Conservation (phyloP, 129 eudicot species). For the Artemisia tridentata region DNA sequence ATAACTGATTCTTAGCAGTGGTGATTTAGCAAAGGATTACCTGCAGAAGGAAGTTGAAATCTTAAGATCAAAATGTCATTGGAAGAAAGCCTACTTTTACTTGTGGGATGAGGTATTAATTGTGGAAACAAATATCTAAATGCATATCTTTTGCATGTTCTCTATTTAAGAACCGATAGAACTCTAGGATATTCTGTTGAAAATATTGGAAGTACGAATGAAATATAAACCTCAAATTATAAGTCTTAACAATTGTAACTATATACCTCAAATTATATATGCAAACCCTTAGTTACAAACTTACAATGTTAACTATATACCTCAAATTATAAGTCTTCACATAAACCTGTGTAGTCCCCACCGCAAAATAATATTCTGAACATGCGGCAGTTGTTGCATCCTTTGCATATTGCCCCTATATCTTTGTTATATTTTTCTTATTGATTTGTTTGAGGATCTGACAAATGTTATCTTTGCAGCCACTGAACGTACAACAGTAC, state of each 20-base stretch:
- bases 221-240: too few species aligned
- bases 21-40: conserved; percentile 66
- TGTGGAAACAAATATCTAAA: conserved; percentile 7
- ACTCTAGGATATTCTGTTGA: too few species aligned
- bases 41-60: conserved; percentile 86
- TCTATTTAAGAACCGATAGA: neutral
- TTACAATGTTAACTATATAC: too few species aligned
- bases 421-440: neutral
- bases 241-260: too few species aligned
- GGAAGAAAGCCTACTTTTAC: conserved; percentile 97
- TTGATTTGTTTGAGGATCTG: conserved; percentile 14
- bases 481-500: conserved; percentile 80
- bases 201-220: too few species aligned
- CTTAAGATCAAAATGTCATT: conserved; percentile 74
- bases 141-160: neutral
- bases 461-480: conserved; percentile 49
- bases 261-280: too few species aligned
- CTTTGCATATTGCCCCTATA: neutral
- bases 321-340: too few species aligned
- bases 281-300: too few species aligned
- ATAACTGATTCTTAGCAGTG: conserved; percentile 52
- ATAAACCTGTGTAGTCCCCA: conserved; percentile 13
- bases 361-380: neutral
- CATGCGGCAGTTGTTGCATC: conserved; percentile 1
- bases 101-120: conserved; percentile 94